These are phyloP conservation scores for Coelastrella sp. DNA, from an alignment of 139 green algal genomes.

Conservation along the genomic window DNA sequence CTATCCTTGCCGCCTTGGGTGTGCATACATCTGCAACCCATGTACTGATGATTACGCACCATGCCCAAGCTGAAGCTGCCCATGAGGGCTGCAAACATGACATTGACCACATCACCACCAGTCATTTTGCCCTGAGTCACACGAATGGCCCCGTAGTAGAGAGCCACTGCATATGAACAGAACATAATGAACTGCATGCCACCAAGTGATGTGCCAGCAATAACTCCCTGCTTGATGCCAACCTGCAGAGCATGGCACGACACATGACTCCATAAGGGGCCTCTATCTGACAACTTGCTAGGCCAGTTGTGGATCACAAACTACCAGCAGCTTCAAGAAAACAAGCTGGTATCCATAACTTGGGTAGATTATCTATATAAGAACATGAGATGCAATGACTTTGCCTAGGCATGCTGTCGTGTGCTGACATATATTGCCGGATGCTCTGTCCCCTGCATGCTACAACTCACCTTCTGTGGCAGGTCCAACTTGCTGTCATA, in stretches of 20 bases:
- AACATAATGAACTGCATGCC: constrained; percentile 62
- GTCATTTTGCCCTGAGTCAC: constrained; percentile 27
- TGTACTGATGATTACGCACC: constrained; percentile 41
- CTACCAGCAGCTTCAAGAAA: too few species aligned
- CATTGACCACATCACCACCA: constrained; percentile 73
- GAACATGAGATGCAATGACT: too few species aligned
- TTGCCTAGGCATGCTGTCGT: too few species aligned
- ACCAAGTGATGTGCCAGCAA: constrained; percentile 3
- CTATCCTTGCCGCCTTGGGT: too few species aligned
- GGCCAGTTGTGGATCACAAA: too few species aligned
- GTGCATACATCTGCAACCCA: too few species aligned
- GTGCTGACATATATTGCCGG: too few species aligned
- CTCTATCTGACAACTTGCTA: too few species aligned
- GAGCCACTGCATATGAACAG: constrained; percentile 71
- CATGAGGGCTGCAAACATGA: constrained; percentile 85
- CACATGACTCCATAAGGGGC: background rate
- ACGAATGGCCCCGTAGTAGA: constrained; percentile 78
- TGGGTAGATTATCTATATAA: too few species aligned
- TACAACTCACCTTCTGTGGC: constrained; percentile 53
- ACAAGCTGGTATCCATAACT: too few species aligned
- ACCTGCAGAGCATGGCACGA: constrained; percentile 26
- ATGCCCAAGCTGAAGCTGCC: constrained; percentile 75
- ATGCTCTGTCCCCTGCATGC: too few species aligned
- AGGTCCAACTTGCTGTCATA: constrained; percentile 70
- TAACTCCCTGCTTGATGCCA: constrained; percentile 16